Evolutionary conservation across 2,329 filamentous ascomycete species (phyloP).

Genomic region (Ceratocystis huliohia): DNA sequence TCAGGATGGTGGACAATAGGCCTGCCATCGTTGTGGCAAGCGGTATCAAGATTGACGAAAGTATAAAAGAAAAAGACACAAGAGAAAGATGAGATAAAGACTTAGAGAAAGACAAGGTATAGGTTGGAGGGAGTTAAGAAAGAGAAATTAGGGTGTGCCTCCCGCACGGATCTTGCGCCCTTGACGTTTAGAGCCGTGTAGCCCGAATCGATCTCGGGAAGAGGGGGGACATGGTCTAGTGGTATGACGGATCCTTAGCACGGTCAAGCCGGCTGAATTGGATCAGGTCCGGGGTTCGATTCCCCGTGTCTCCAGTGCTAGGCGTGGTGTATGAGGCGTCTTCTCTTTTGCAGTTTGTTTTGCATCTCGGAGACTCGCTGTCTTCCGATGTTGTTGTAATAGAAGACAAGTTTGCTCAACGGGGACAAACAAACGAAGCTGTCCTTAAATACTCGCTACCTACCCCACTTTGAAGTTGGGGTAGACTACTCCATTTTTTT

Average conservation of each 20-base stretch:
- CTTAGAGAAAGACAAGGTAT: too few relatives aligned
- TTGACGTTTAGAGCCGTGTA: background rate
- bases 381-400: background rate
- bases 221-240: constrained; percentile 15
- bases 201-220: background rate
- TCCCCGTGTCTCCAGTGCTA: constrained; percentile 20
- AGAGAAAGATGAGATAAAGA: too few relatives aligned
- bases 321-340: background rate
- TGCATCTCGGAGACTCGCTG: background rate
- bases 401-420: background rate
- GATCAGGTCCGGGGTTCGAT: constrained; percentile 22
- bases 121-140: too few relatives aligned
- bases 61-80: too few relatives aligned
- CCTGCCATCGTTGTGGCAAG: too few relatives aligned
- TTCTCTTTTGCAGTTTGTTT: background rate
- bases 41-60: too few relatives aligned
- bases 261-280: constrained; percentile 9
- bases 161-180: background rate
- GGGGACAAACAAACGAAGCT: background rate
- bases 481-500: too few relatives aligned
- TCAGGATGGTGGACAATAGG: too few relatives aligned
- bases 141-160: too few relatives aligned
- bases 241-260: constrained; percentile 22
- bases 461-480: too few relatives aligned
- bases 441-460: background rate